Evolutionary conservation across 371 early-diverging fungal species (phyloP), one percentile per base, ranked within the genome.

Genomic region (Mucor irregularis): DNA sequence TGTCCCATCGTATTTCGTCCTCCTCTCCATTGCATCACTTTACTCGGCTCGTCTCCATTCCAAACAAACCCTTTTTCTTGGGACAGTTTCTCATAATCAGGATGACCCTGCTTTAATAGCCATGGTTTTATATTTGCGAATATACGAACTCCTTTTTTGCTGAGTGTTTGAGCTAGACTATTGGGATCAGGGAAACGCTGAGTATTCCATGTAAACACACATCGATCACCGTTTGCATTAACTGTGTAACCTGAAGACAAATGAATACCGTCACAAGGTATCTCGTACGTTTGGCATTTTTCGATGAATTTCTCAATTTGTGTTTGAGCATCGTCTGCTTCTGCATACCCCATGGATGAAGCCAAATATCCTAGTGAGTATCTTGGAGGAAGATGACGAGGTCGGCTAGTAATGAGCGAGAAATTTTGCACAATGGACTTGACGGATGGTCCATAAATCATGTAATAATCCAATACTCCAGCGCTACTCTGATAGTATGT

Each of bases 41-140:
- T 42, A 19, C 65, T 58, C 0, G 71, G 73, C 2, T 53, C 61
- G 33, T 73, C 76, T 11, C 40, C 22, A 40, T 79, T 62, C 79
- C 76, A 79, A n/a, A 86, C 66, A 51, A 76, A 72, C 2, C 81
- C 84, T 6, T 61, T 53, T 13, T 47, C 40, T 1, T 56, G 33
- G 13, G 53, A 31, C 10, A 80, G 33, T 11, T 39, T 5, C 1
- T 70, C 42, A 48, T 74, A 86, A 11, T 76, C 66, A 7, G 87
- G 87, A 64, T 86, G 87, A 2, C 43, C 56, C 2, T 69, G 43
- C 6, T 66, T 51, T 14, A 86, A 58, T 3, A 86, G 52, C 87
- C 87, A 86, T 5, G 87, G 87, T 48, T 86, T 86, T 31, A 86
- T 58, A 49, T 86, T 86, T 14, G 87, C 83, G 46, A 81, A 79